phyloP scores from a whole-genome alignment of 2,329 filamentous ascomycete species.

The Beauveria sp. region DNA sequence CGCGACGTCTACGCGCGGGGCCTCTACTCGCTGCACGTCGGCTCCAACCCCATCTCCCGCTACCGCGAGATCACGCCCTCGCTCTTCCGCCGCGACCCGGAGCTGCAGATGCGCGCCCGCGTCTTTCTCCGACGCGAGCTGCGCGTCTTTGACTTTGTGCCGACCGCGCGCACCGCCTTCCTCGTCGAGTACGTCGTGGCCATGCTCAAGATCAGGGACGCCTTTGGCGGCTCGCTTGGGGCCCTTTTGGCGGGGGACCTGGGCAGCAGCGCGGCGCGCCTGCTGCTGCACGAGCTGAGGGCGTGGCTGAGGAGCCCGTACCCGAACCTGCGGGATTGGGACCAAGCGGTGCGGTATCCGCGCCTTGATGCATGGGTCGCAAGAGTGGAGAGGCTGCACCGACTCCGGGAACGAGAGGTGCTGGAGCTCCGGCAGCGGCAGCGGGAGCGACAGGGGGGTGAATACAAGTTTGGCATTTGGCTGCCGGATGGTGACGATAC shows the following conservation, averaged over 20 bases:
- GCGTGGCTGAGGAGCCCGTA: constrained; percentile 79
- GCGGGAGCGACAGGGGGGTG: too few species aligned
- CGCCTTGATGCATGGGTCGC: background rate
- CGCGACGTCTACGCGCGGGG: constrained; percentile 64
- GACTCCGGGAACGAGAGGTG: background rate
- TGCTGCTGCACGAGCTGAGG: constrained; percentile 80
- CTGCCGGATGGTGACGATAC: fast-evolving
- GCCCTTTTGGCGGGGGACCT: constrained; percentile 66
- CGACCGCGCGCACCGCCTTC: constrained; percentile 52
- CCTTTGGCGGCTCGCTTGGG: constrained; percentile 35
- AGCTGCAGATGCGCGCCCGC: constrained; percentile 67
- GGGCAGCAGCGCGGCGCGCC: constrained; percentile 60
- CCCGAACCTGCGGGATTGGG: constrained; percentile 66
- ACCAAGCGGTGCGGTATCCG: constrained; percentile 66
- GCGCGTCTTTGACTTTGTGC: constrained; percentile 70
- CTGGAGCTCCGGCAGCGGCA: too few species aligned
- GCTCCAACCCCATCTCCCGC: constrained; percentile 68
- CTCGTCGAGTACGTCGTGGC: constrained; percentile 79
- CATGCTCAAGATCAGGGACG: constrained; percentile 74
- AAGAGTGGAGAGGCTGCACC: too few species aligned
- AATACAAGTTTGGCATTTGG: too few species aligned
- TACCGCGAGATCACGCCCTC: constrained; percentile 67
- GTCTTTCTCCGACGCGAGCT: constrained; percentile 80
- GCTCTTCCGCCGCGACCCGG: constrained; percentile 54
- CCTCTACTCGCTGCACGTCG: constrained; percentile 74